Evolutionary conservation across 2,329 filamentous ascomycete species (phyloP), one percentile per base, ranked within the genome.

Genomic region (Aspergillus pseudotamarii): DNA sequence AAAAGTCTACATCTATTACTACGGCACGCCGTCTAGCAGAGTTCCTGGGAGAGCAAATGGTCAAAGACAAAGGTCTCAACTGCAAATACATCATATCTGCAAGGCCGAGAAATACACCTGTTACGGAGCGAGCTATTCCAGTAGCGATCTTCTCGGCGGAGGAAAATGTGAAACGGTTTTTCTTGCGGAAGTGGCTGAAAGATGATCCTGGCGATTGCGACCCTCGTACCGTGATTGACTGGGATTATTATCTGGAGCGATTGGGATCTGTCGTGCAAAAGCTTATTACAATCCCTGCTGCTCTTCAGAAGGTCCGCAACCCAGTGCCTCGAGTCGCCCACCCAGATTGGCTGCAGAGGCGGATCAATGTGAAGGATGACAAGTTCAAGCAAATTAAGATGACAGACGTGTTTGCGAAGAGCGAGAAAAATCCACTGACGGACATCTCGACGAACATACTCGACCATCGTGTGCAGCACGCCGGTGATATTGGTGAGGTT

Each of bases 81-180:
- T 99, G 95, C 89, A 98, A 98, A 80, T 99, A 98, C 78, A 97
- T 99, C 76, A 97, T 99, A 73, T 97, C 94, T 58, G 86, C 93
- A 16, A 88, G 86, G 66, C 95, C 95, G 4, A 91, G 89, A 73
- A 92, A 92, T 73, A 92, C 94, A 0, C 94, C 95, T 1, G 94
- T 99, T 65, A 99, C 95, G 0, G 96, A 99, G 69, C 87, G 95
- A 71, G 95, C 95, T 26, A 87, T 99, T 63, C 95, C 95, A 0
- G 93, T 99, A 6, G 93, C 95, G 23, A 99, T 99, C 65, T 98
- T 99, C 78, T 97, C 95, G 0, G 93, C 95, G 0, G 94, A 98
- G 61, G 89, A 94, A 61, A 86, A 88, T 6, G 90, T 96, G 62
- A 98, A 97, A 80, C 88, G 92, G 57, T 88, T 89, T 73, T 99